Percentiles rank a stretch among this genome's conserved stretches.
Conservation (phyloP, 1,284 basidiomycete genomes). For the Ustilago hordei region DNA sequence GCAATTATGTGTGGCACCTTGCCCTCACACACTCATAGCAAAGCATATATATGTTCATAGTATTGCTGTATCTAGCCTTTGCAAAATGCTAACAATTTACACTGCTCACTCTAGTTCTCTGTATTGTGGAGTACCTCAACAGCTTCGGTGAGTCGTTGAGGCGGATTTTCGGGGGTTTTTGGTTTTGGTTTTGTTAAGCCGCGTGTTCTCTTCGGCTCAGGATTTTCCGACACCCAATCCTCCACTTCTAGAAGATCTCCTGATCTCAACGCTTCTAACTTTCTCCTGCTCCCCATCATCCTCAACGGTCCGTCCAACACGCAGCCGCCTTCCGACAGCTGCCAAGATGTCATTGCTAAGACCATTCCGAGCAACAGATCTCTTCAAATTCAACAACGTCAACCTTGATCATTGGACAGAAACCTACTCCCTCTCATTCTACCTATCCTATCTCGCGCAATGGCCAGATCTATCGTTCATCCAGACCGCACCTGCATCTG, state of each 20-base stretch:
- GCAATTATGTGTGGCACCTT: too few relatives aligned
- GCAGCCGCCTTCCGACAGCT: not conserved
- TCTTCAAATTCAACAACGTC: slow-evolving; percentile 93
- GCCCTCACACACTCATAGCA: too few relatives aligned
- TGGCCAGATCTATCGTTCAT: slow-evolving; percentile 90
- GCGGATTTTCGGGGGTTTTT: not conserved
- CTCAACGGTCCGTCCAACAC: too few relatives aligned
- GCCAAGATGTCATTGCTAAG: slow-evolving; percentile 80
- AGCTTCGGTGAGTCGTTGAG: too few relatives aligned
- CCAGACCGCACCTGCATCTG: slow-evolving; percentile 76
- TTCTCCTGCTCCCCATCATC: not conserved
- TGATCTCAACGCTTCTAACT: not conserved
- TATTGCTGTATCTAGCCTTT: too few relatives aligned
- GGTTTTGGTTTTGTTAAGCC: not conserved
- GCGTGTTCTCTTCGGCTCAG: too few relatives aligned
- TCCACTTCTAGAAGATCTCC: slow-evolving; percentile 7
- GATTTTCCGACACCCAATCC: not conserved
- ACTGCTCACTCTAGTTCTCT: too few relatives aligned
- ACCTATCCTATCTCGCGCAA: slow-evolving; percentile 83
- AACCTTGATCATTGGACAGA: slow-evolving; percentile 94
- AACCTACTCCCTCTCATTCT: slow-evolving; percentile 88
- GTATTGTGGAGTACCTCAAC: too few relatives aligned
- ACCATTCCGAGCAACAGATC: slow-evolving; percentile 84
- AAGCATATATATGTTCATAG: too few relatives aligned
- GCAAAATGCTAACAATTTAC: too few relatives aligned